Percentiles rank a stretch among this genome's conserved stretches.
phyloP scores from a whole-genome alignment of 805 yeast genomes.

The Hanseniaspora lachancei region DNA sequence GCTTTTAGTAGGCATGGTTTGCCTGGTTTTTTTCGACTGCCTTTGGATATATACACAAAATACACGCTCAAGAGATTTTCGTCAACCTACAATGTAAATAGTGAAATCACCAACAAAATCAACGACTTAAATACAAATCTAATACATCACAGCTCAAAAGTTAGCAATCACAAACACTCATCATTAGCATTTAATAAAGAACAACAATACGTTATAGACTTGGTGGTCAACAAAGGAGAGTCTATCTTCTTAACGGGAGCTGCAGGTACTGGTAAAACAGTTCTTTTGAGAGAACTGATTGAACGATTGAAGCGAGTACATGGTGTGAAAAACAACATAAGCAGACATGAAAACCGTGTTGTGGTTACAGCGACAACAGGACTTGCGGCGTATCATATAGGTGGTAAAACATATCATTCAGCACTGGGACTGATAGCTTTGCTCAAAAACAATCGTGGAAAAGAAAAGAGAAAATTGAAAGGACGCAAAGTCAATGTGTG shows the following conservation, averaged over 20 bases:
- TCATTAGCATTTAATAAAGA: conserved; percentile 35
- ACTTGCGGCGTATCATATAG: conserved; percentile 85
- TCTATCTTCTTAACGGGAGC: conserved; percentile 61
- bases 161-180: no score
- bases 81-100: no score
- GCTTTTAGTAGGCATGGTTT: no score
- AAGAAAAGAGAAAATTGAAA: conserved; percentile 35
- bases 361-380: conserved; percentile 96
- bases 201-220: conserved; percentile 50
- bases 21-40: no score
- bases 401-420: conserved; percentile 77
- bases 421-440: conserved; percentile 83
- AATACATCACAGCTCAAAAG: no score
- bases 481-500: conserved; percentile 40
- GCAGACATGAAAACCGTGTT: conserved; percentile 33
- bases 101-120: no score
- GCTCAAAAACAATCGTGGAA: conserved; percentile 36
- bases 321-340: background rate
- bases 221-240: background rate
- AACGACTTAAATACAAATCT: no score
- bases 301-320: conserved; percentile 31
- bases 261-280: conserved; percentile 83
- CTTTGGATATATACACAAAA: no score
- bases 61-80: no score
- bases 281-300: conserved; percentile 52